Conservation (phyloP, 2,329 filamentous ascomycete species). For the Arthrobotrys conoides region DNA sequence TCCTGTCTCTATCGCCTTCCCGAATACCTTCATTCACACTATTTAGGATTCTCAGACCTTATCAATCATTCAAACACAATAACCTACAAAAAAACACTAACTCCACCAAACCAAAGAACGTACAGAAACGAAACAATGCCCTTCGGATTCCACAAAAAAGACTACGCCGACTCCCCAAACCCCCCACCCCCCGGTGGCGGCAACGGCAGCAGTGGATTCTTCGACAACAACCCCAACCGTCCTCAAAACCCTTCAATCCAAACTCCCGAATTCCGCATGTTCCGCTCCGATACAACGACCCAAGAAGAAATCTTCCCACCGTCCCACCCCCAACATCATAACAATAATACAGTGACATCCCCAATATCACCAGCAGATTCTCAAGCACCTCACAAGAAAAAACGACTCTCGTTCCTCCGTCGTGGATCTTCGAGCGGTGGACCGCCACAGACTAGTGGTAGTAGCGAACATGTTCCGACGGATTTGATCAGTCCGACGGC, state of each 20-base stretch:
- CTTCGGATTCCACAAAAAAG: slow-evolving; percentile 57
- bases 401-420: slow-evolving; percentile 44
- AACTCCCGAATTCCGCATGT: slow-evolving; percentile 57
- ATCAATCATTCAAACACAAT: not conserved
- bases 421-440: slow-evolving; percentile 18
- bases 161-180: slow-evolving; percentile 2
- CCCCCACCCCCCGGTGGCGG: not conserved
- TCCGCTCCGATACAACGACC: slow-evolving; percentile 84
- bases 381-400: slow-evolving; percentile 62
- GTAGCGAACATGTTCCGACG: slow-evolving; percentile 45
- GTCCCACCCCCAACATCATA: slow-evolving; percentile 62
- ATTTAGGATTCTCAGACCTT: not conserved
- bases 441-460: not conserved
- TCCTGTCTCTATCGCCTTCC: no score
- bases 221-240: not conserved
- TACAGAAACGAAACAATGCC: slow-evolving; percentile 23
- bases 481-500: slow-evolving; percentile 41
- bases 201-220: not conserved
- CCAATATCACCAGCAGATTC: slow-evolving; percentile 54
- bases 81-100: no score
- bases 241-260: slow-evolving; percentile 3
- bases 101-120: not conserved
- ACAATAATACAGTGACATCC: slow-evolving; percentile 64
- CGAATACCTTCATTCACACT: not conserved
- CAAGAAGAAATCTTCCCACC: slow-evolving; percentile 78